phyloP scores from a whole-genome alignment of 2,329 filamentous ascomycete species.

The Aspergillus spinulosporus region DNA sequence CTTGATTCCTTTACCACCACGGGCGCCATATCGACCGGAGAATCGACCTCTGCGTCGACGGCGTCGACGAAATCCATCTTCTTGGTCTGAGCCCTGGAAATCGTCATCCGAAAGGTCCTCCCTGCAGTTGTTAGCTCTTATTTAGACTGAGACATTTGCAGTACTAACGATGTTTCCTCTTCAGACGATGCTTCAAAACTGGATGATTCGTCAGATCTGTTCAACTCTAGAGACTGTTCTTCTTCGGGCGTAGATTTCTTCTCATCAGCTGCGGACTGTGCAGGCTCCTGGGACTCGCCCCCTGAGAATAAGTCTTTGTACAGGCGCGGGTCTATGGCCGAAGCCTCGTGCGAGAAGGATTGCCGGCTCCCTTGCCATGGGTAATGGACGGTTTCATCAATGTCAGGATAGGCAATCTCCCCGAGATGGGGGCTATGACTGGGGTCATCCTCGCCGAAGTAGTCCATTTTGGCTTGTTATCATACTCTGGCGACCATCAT shows the following conservation, averaged over 20 bases:
- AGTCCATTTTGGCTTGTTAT: conserved; percentile 24
- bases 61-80: conserved; percentile 29
- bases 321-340: conserved; percentile 37
- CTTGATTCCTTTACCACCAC: conserved; percentile 48
- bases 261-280: conserved; percentile 16
- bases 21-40: conserved; percentile 39
- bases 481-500: conserved; percentile 8
- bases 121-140: conserved; percentile 20
- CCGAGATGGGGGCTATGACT: conserved; percentile 21
- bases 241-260: conserved; percentile 13
- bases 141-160: neutral
- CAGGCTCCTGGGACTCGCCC: conserved; percentile 15
- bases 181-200: conserved; percentile 24
- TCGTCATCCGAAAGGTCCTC: conserved; percentile 26
- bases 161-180: conserved; percentile 27
- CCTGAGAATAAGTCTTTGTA: conserved; percentile 29
- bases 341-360: conserved; percentile 16
- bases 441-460: conserved; percentile 15
- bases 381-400: conserved; percentile 36
- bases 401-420: conserved; percentile 34
- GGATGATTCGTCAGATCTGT: conserved; percentile 26
- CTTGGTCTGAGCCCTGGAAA: conserved; percentile 28
- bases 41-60: conserved; percentile 36
- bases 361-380: conserved; percentile 32
- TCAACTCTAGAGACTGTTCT: conserved; percentile 6